Evolutionary conservation across 352 stramenopile genomes (phyloP).

Genomic region (Globisporangium orthogonon): DNA sequence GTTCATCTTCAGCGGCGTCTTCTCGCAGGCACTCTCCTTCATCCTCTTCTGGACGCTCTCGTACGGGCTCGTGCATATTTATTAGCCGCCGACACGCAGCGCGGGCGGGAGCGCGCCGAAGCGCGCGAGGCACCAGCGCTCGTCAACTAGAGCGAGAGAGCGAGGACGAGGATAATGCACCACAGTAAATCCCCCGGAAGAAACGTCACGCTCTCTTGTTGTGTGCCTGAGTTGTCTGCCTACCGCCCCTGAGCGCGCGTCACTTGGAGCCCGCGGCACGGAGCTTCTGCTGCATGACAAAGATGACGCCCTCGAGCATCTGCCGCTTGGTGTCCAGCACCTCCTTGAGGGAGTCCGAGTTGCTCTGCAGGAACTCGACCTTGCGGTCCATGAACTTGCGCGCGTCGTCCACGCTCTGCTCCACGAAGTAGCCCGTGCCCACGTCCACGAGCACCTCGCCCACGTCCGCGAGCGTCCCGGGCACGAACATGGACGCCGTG

Average conservation of each 20-base stretch:
- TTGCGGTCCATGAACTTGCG: constrained; percentile 91
- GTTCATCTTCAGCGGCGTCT: constrained; percentile 71
- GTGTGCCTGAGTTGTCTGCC: too few relatives aligned
- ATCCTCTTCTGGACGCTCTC: constrained; percentile 88
- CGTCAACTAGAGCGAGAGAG: too few relatives aligned
- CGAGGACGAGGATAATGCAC: too few relatives aligned
- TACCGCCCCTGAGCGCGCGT: too few relatives aligned
- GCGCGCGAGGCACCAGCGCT: background rate
- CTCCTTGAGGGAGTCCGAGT: constrained; percentile 90
- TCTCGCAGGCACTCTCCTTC: constrained; percentile 76
- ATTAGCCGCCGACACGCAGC: constrained; percentile 32
- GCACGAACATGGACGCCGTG: constrained; percentile 94
- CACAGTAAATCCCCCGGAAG: too few relatives aligned
- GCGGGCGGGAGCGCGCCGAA: background rate
- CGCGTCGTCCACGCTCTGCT: constrained; percentile 88
- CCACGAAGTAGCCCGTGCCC: constrained; percentile 93
- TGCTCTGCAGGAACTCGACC: constrained; percentile 89
- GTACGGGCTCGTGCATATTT: constrained; percentile 89
- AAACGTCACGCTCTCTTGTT: too few relatives aligned
- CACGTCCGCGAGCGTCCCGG: constrained; percentile 82
- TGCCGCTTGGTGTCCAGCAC: constrained; percentile 77
- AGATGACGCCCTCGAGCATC: constrained; percentile 75
- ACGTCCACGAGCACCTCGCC: constrained; percentile 91
- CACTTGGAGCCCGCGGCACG: constrained; percentile 14
- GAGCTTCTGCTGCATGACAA: constrained; percentile 85